Evolutionary conservation across 352 stramenopile genomes (phyloP), one percentile per base, ranked within the genome.

Genomic region (Aphanomyces stellatus): DNA sequence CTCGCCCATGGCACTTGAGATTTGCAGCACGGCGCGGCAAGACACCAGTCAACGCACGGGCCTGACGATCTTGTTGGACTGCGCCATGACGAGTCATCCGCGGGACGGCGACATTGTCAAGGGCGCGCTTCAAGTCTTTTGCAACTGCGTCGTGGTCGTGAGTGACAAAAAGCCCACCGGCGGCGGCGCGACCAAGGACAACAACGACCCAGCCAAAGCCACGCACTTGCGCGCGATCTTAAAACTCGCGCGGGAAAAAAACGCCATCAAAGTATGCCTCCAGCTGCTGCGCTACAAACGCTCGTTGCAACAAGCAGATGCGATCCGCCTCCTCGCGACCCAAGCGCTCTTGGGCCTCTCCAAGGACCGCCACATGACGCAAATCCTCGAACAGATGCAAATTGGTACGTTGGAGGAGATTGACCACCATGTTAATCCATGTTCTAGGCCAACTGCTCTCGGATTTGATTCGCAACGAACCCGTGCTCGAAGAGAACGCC

Each of bases 361-460:
- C n/a, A 79, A 88, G 31, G 88, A 96, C 62, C 77, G 84, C 2
- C 87, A 95, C 31, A 93, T 96, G 60, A 85, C 86, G 0, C 88
- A 96, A 68, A 93, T 96, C 62, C 68, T 96, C 4, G 86, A 96
- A 68, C 93, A 94, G 49, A 96, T 96, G 88, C 85, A 93, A 55
- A 73, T 95, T 3, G 82, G 84, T 2, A 24, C 5, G 7, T 31
- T 4, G n/a, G n/a, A n/a, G n/a, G n/a, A n/a, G n/a, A n/a, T n/a
- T n/a, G n/a, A n/a, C n/a, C n/a, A n/a, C n/a, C n/a, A n/a, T n/a
- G n/a, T n/a, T n/a, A n/a, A n/a, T 3, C 4, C 2, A 27, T 27
- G 13, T 28, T 53, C 56, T 76, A 53, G 64, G 60, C n/a, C 85
- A 93, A 59, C 41, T 95, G 19, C 72, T 96, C 7, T 94, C 87